Percentiles rank a stretch among this genome's conserved stretches.
These are phyloP conservation scores for Puccinia triticina DNA, from an alignment of 1,284 basidiomycete species.

Conservation along the genomic window DNA sequence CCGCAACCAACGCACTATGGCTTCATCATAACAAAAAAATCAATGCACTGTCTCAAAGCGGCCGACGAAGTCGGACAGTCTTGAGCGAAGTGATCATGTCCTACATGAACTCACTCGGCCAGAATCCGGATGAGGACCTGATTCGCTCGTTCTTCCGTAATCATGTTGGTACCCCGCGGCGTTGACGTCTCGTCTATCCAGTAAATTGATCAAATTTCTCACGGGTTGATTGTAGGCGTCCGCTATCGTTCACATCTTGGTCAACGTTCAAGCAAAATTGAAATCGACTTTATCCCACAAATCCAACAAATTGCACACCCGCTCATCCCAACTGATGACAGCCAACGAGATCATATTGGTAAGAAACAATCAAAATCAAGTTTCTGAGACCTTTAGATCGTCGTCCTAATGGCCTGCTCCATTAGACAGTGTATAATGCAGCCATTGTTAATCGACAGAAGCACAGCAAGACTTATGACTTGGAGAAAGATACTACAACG, in stretches of 20 bases:
- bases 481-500: conserved; percentile 65
- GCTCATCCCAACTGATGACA: conserved; percentile 53
- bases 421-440: conserved; percentile 72
- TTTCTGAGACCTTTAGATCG: conserved; percentile 62
- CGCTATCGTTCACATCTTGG: conserved; percentile 25
- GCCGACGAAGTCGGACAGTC: conserved; percentile 46
- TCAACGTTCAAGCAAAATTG: conserved; percentile 11
- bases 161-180: conserved; percentile 63
- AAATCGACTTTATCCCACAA: conserved; percentile 52
- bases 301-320: conserved; percentile 16
- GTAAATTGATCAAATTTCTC: conserved; percentile 6
- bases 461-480: conserved; percentile 74
- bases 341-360: conserved; percentile 57
- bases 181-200: background rate
- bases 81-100: conserved; percentile 64
- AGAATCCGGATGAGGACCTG: conserved; percentile 71
- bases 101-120: conserved; percentile 65
- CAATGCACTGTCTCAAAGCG: conserved; percentile 58
- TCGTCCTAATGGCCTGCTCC: background rate
- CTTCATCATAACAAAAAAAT: conserved; percentile 71
- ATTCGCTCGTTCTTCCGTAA: conserved; percentile 82
- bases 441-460: conserved; percentile 74
- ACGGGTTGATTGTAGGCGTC: conserved; percentile 24
- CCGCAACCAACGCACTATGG: conserved; percentile 83
- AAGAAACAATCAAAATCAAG: background rate